A percentile compares a stretch with the other conserved stretches of the same genome.
These are phyloP conservation scores for Perilla frutescens DNA, from an alignment of 257 asterid genomes.

Conservation along the genomic window DNA sequence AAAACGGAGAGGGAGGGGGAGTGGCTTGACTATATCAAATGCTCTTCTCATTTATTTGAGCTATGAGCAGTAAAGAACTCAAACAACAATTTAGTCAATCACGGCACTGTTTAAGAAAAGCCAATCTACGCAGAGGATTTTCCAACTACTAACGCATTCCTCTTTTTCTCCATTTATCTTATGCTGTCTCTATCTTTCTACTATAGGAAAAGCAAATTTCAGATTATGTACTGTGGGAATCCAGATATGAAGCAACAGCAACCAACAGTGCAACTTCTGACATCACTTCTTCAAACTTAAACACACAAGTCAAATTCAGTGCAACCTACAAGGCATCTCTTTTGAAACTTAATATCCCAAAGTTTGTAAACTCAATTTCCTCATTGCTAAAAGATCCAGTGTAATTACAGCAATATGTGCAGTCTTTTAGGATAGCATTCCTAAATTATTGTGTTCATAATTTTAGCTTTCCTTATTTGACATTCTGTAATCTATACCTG, in stretches of 20 bases:
- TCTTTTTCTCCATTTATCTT: no score
- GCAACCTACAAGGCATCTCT: not conserved
- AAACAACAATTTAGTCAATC: no score
- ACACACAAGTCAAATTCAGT: not conserved
- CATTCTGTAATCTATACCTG: not conserved
- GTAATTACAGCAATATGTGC: not conserved
- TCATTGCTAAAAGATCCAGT: not conserved
- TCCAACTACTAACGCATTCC: no score
- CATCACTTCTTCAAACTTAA: no score
- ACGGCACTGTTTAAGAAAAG: no score
- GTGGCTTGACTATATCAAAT: not conserved
- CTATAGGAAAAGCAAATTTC: no score
- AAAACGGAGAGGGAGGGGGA: not conserved
- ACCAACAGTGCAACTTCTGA: no score
- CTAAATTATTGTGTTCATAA: not conserved
- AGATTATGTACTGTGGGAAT: no score
- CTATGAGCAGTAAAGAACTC: no score
- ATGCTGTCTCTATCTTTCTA: no score
- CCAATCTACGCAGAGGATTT: no score
- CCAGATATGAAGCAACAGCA: no score
- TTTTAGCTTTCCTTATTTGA: not conserved
- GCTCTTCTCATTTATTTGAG: not conserved
- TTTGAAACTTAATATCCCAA: not conserved
- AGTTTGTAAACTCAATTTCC: constrained; percentile 5
- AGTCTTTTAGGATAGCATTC: not conserved